A percentile compares a stretch with the other conserved stretches of the same genome.
Evolutionary conservation across 2,329 filamentous ascomycete species (phyloP).

Genomic region (Fusarium metavorans): DNA sequence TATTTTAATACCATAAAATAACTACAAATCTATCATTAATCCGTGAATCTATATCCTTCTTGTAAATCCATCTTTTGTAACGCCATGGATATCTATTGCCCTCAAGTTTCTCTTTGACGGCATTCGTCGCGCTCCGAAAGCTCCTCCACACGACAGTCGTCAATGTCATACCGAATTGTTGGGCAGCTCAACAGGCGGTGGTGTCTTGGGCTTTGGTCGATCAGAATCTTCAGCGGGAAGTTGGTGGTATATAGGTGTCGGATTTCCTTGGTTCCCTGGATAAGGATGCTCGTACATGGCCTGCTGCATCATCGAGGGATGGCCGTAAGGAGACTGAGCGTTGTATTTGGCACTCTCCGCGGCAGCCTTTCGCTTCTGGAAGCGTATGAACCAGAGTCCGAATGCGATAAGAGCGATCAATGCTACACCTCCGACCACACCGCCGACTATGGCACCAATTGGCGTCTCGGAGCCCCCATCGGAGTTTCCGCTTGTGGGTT

Average conservation of each 20-base stretch:
- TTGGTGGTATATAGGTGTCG: not conserved
- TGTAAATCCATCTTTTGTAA: not conserved
- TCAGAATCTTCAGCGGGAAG: not conserved
- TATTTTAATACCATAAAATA: not conserved
- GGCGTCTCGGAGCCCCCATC: not conserved
- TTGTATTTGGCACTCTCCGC: not conserved
- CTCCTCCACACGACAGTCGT: not conserved
- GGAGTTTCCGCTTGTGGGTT: not conserved
- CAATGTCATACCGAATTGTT: not conserved
- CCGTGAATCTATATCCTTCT: not conserved
- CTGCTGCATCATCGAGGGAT: not conserved
- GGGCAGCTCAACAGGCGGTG: not conserved
- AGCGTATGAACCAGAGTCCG: not conserved
- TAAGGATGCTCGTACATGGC: not conserved
- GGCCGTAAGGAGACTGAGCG: not conserved
- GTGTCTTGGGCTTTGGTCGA: not conserved
- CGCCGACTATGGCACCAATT: not conserved
- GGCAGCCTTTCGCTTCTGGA: not conserved
- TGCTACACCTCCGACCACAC: not conserved
- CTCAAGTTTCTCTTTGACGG: not conserved
- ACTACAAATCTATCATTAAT: not conserved
- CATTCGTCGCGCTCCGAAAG: not conserved
- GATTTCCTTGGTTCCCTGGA: not conserved
- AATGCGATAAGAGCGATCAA: not conserved
- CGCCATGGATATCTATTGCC: not conserved